Percentiles rank a stretch among this genome's conserved stretches.
These are phyloP conservation scores for Neckera pumila DNA, from an alignment of 225 moss, liverwort and hornwort genomes.

Conservation along the genomic window DNA sequence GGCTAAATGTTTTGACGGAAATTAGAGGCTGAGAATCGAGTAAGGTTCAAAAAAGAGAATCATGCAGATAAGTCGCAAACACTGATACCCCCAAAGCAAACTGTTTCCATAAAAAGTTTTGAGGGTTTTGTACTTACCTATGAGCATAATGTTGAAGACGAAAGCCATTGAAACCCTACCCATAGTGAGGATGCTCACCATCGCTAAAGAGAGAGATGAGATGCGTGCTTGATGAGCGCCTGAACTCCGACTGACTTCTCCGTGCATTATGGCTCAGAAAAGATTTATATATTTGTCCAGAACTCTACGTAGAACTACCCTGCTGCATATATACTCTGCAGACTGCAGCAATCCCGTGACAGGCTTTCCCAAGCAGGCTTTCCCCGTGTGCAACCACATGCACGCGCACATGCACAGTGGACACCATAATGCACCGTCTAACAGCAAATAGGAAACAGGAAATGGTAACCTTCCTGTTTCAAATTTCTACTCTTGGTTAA, in stretches of 20 bases:
- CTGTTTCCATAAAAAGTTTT: not conserved
- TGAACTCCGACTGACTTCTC: not conserved
- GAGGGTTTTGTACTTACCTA: not conserved
- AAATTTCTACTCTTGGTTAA: not conserved
- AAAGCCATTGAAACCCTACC: not conserved
- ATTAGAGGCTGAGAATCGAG: not conserved
- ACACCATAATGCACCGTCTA: not conserved
- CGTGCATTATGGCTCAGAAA: not conserved
- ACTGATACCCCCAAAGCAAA: not conserved
- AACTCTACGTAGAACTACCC: not conserved
- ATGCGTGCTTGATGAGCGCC: not conserved
- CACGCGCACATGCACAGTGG: not conserved
- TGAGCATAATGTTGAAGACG: not conserved
- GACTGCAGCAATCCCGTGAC: not conserved
- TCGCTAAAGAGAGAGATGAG: not conserved
- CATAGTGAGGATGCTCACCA: not conserved
- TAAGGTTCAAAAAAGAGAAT: not conserved
- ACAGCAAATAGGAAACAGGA: not conserved
- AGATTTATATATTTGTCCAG: not conserved
- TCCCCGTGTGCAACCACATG: not conserved
- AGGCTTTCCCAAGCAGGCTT: constrained; percentile 2
- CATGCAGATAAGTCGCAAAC: not conserved
- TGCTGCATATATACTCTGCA: not conserved
- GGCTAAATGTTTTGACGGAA: not conserved
- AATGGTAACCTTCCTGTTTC: not conserved